Base-by-base conservation (phyloP, 768 basidiomycete species). In the Boletus huronensis region DNA sequence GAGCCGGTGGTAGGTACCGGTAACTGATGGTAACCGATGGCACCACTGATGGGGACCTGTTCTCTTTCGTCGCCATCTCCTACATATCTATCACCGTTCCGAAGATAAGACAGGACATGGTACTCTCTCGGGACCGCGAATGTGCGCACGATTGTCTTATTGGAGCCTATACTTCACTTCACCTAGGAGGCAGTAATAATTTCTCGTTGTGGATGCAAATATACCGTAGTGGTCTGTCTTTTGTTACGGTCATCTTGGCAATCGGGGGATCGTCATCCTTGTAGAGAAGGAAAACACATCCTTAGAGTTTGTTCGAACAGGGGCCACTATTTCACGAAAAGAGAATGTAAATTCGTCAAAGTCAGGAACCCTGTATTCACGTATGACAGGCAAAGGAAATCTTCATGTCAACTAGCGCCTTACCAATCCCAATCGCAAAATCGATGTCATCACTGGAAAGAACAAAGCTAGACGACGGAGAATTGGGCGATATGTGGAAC, bases 371-470 rank as follows among this genome's bases (percentile, higher is more conserved):
- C 16, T 34, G 29, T 23, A 3, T 19, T 36, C 45, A 44, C 10
- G 38, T 44, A 39, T 71, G 60, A 74, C 81, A 83, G 58, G 81
- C 79, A 69, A 92, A 72, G 29, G 73, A 73, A n/a, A 90, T 75
- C 52, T 81, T 79, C 14, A 91, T 75, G 55, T 89, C 84, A 14
- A 90, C 64, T 23, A 93, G 78, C 23, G 77, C 72, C 48, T 77
- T 77, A 4, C 91, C 91, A 6, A 88, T 69, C 3, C 91, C 91
- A 4, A 91, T 67, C 6, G 90, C 77, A 63, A 93, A 93, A 69
- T 93, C 91, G 21, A 90, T 60, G 44, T 92, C 87, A 58, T 84
- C 82, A 29, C 77, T 74, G 19, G 77, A 75, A 31, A 92, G 68
- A 11, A 69, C 58, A 25, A 87, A 53, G 23, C 36, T 58, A 7